Percentiles rank a stretch among this genome's conserved stretches.
These are phyloP conservation scores for Casuarina cunninghamiana DNA, from an alignment of 306 rosid genomes.

Conservation along the genomic window DNA sequence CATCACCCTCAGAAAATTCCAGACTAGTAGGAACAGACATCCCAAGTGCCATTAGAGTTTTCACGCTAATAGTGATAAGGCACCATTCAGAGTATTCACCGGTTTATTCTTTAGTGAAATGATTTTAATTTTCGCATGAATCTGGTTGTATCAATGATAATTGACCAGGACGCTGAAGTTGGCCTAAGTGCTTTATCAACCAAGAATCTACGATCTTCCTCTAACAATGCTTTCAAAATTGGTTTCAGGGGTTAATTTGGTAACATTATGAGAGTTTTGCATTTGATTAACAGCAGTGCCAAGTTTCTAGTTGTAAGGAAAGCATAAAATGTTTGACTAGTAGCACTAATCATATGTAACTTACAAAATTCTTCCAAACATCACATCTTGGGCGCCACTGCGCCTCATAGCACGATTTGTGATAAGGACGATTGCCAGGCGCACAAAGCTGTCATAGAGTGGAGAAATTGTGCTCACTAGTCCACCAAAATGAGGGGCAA, in stretches of 20 bases:
- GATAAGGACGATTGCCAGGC: conserved; percentile 74
- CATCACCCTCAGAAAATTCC: neutral
- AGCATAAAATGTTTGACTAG: neutral
- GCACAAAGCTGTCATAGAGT: conserved; percentile 65
- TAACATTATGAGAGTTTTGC: neutral
- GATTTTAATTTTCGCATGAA: neutral
- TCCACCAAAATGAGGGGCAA: conserved; percentile 7
- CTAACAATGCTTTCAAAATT: neutral
- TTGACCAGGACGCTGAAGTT: neutral
- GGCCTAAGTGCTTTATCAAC: neutral
- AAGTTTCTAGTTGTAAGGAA: neutral
- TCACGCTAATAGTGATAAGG: neutral
- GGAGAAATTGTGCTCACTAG: conserved; percentile 26
- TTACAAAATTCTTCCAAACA: conserved; percentile 83
- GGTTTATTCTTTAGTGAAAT: neutral
- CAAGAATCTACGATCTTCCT: neutral
- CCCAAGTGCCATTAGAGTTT: neutral
- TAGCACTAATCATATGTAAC: conserved; percentile 18
- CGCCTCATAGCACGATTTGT: conserved; percentile 88
- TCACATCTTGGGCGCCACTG: conserved; percentile 91
- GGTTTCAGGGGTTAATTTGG: neutral
- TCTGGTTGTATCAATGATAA: neutral
- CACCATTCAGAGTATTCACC: neutral
- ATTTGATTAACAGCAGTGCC: neutral
- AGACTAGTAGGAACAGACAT: neutral